These are phyloP conservation scores for Cinnamomum chago DNA, from an alignment of 164 flowering plant genomes.

Conservation along the genomic window DNA sequence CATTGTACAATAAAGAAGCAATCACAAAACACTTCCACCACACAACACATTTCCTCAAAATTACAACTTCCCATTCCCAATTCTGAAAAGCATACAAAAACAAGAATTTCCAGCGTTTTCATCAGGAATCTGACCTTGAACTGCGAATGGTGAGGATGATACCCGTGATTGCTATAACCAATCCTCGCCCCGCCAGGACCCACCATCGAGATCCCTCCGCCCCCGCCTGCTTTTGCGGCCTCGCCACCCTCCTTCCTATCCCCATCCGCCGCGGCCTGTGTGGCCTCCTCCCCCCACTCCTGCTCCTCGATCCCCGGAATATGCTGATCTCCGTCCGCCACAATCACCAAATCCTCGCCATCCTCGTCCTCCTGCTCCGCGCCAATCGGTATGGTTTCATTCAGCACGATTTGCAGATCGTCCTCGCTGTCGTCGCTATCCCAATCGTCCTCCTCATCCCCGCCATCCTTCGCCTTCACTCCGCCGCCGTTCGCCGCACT, in stretches of 20 bases:
- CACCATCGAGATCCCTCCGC: conserved; percentile 24
- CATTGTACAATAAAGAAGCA: conserved; percentile 15
- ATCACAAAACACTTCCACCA: conserved; percentile 4
- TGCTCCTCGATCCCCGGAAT: conserved; percentile 55
- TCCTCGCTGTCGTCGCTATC: conserved; percentile 92
- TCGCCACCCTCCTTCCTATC: conserved; percentile 59
- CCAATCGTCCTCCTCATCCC: conserved; percentile 60
- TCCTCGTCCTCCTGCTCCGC: conserved; percentile 61
- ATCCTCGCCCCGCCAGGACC: conserved; percentile 44
- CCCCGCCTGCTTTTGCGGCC: conserved; percentile 33
- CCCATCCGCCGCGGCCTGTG: conserved; percentile 51
- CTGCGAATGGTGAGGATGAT: conserved; percentile 91
- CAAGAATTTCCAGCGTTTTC: conserved; percentile 8
- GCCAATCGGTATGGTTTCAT: conserved; percentile 44
- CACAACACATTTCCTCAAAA: conserved; percentile 1
- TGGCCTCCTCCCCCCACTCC: conserved; percentile 67
- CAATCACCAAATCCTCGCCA: conserved; percentile 69
- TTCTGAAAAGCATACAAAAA: conserved; percentile 14
- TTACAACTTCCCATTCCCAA: conserved; percentile 21
- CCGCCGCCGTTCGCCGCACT: conserved; percentile 3
- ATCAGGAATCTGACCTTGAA: conserved; percentile 76
- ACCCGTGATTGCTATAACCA: conserved; percentile 64
- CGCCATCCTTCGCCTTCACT: background rate
- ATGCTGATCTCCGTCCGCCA: conserved; percentile 44
- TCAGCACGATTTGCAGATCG: conserved; percentile 91